Conservation (phyloP, 129 eudicot genomes). For the Logfia minima region DNA sequence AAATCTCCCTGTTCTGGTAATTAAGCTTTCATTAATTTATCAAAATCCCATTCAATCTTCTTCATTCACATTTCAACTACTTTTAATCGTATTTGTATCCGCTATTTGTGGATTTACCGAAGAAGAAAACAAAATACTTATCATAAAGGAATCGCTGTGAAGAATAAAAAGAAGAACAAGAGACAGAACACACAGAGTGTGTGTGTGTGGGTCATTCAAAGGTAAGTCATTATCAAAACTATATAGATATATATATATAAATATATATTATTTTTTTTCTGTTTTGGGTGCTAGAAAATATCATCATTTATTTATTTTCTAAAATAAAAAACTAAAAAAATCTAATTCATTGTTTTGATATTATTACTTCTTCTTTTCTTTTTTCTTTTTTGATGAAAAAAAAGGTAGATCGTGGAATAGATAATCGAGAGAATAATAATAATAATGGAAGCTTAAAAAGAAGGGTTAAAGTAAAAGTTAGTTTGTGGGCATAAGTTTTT, state of each 20-base stretch:
- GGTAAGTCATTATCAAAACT: constrained; percentile 37
- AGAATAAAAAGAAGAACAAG: background rate
- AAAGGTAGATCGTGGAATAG: background rate
- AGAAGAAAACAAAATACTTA: background rate
- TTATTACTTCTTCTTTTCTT: no score
- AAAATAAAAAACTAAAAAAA: no score
- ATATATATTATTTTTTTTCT: no score
- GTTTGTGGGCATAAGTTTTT: constrained; percentile 19
- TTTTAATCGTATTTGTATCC: no score
- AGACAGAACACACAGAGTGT: constrained; percentile 17
- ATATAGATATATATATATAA: no score
- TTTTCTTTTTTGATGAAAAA: no score
- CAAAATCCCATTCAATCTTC: background rate
- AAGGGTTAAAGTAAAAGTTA: constrained; percentile 15
- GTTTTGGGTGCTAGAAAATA: no score
- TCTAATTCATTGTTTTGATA: no score
- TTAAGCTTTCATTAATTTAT: background rate
- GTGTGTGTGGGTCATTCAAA: constrained; percentile 15
- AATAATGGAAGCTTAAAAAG: constrained; percentile 12
- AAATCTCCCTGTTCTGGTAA: constrained; percentile 13
- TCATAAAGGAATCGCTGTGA: background rate
- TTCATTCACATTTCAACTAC: background rate
- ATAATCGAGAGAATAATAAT: background rate
- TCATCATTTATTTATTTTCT: no score
- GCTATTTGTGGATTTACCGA: constrained; percentile 12